Conservation (phyloP, 2,329 filamentous ascomycete genomes). For the Fusarium miscanthi region DNA sequence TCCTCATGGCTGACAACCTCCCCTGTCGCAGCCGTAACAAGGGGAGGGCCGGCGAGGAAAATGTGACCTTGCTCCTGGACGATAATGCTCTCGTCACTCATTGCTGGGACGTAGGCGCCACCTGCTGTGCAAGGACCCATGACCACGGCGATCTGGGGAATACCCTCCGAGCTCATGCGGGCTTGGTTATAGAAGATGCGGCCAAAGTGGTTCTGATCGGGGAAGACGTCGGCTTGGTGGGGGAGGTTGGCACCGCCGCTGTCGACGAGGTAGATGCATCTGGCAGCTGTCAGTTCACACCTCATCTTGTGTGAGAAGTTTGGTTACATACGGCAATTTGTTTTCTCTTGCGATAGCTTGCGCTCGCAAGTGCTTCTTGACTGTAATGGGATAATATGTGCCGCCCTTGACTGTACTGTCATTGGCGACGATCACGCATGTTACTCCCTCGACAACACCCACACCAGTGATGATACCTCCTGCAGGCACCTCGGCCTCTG, state of each 20-base stretch:
- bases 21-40: conserved; percentile 96
- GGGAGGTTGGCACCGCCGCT: conserved; percentile 95
- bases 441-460: conserved; percentile 88
- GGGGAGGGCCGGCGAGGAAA: conserved; percentile 91
- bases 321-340: conserved; percentile 67
- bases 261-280: conserved; percentile 95
- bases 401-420: conserved; percentile 98
- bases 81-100: conserved; percentile 98
- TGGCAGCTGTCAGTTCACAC: conserved; percentile 43
- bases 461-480: conserved; percentile 94
- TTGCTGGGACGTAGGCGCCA: conserved; percentile 94
- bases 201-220: conserved; percentile 93
- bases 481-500: conserved; percentile 86
- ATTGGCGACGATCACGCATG: conserved; percentile 93
- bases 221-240: conserved; percentile 95
- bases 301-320: not conserved
- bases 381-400: conserved; percentile 96
- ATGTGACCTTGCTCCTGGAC: conserved; percentile 97
- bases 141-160: conserved; percentile 93
- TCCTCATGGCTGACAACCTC: conserved; percentile 90
- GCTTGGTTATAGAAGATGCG: conserved; percentile 99
- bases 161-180: conserved; percentile 86
- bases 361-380: conserved; percentile 95
- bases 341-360: conserved; percentile 94
- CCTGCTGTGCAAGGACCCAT: conserved; percentile 98